These are phyloP conservation scores for Fusarium palustre DNA, from an alignment of 2,329 filamentous ascomycete species.

Conservation along the genomic window DNA sequence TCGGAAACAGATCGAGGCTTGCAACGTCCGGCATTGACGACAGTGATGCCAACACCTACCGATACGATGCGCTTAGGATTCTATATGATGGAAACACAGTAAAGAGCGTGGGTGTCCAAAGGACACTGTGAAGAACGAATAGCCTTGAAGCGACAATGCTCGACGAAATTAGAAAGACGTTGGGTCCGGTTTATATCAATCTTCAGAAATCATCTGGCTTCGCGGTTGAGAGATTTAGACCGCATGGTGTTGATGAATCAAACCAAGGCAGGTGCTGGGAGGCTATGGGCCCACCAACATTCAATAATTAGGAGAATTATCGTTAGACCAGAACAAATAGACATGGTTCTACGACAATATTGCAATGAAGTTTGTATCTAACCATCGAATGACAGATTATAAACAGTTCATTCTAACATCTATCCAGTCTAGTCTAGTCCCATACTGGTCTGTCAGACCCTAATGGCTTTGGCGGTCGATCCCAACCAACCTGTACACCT, in stretches of 20 bases:
- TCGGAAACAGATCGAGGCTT: neutral
- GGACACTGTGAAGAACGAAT: neutral
- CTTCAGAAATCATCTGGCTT: neutral
- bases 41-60: neutral
- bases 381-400: neutral
- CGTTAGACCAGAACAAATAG: no score
- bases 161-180: neutral
- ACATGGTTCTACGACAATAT: no score
- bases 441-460: conserved; percentile 61
- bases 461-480: conserved; percentile 62
- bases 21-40: neutral
- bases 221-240: neutral
- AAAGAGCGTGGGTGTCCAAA: neutral
- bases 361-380: no score
- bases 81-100: neutral
- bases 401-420: neutral
- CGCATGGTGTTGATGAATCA: neutral
- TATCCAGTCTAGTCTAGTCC: no score
- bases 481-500: conserved; percentile 60
- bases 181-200: neutral
- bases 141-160: accelerated
- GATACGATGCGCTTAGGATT: neutral
- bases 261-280: neutral
- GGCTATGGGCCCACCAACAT: no score
- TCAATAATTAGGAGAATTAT: no score